Base-by-base conservation (phyloP, 2,329 filamentous ascomycete genomes). In the Stemphylium lycopersici region DNA sequence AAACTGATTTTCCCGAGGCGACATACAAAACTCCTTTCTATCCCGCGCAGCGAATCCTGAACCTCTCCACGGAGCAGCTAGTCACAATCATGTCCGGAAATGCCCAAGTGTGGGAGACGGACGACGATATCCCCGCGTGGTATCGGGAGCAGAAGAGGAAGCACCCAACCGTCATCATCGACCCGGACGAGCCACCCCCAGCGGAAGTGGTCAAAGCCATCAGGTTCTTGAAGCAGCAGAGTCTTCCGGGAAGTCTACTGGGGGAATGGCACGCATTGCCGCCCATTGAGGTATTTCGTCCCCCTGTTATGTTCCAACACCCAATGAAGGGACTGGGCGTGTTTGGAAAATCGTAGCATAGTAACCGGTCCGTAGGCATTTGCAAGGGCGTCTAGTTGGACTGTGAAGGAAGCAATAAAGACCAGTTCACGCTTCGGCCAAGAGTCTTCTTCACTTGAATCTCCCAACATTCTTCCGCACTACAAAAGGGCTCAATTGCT, bases 101-200 rank as follows among this genome's bases (percentile, higher is more conserved):
- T 20, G 36, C 8, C 24, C 32, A 31, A 22, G 36, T 46, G 13
- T 58, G 50, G 57, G 10, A 31, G 33, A 36, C 26, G 3, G 36
- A 43, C 3, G 50, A 59, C 34, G 52, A 58, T 4, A 46, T 63
- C 11, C 59, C 59, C 3, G 6, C 8, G 10, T 47, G 61, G 46
- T 48, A 62, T 16, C 38, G 42, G 3, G 29, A 57, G 7, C 37
- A 49, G 29, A 66, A 60, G 43, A 13, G 3, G 1, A 13, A 34
- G 24, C 16, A 57, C 24, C 55, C 63, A 1, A 15, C 55, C 4
- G 26, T 47, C 6, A 34, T 48, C 11, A 46, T 69, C 40, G 61
- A 69, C 24, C 65, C 65, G 2, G 62, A 66, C 1, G 38, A 26
- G 13, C 62, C 65, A 4, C 56, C 58, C 3, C 47, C 45, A 2